Evolutionary conservation across 2,329 filamentous ascomycete genomes (phyloP).

Genomic region (Phyllosticta capitalensis): DNA sequence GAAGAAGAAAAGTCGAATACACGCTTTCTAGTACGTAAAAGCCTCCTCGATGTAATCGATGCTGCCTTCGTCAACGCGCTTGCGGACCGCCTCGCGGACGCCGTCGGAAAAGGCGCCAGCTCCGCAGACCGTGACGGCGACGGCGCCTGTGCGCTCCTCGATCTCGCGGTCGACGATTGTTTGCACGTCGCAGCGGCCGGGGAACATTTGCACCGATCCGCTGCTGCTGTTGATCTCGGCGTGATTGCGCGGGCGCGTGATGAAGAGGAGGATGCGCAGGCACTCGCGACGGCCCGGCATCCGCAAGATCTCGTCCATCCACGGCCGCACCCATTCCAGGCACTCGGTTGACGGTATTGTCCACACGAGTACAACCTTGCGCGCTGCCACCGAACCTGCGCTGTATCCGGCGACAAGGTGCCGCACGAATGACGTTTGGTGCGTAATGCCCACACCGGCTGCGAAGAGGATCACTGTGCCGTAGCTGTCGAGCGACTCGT

Average conservation of each 20-base stretch:
- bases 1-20: background rate
- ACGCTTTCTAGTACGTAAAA: constrained; percentile 47
- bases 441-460: constrained; percentile 71
- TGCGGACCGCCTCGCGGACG: constrained; percentile 46
- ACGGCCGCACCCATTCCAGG: constrained; percentile 53
- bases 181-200: constrained; percentile 47
- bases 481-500: constrained; percentile 63
- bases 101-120: constrained; percentile 54
- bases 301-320: constrained; percentile 56
- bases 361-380: constrained; percentile 68
- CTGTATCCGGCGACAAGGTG: constrained; percentile 60
- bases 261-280: constrained; percentile 52
- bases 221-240: constrained; percentile 48
- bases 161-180: constrained; percentile 50
- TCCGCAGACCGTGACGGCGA: constrained; percentile 54
- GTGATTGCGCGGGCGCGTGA: constrained; percentile 48
- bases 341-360: constrained; percentile 63
- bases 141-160: constrained; percentile 45
- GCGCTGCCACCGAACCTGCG: constrained; percentile 59
- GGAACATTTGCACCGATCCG: constrained; percentile 51
- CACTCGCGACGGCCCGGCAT: constrained; percentile 50
- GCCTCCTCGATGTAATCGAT: constrained; percentile 57
- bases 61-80: constrained; percentile 41
- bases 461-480: constrained; percentile 72
- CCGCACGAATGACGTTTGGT: constrained; percentile 66